Evolutionary conservation across 164 flowering plant species (phyloP), one percentile per base, ranked within the genome.

Genomic region (Cinnamomum micranthum): DNA sequence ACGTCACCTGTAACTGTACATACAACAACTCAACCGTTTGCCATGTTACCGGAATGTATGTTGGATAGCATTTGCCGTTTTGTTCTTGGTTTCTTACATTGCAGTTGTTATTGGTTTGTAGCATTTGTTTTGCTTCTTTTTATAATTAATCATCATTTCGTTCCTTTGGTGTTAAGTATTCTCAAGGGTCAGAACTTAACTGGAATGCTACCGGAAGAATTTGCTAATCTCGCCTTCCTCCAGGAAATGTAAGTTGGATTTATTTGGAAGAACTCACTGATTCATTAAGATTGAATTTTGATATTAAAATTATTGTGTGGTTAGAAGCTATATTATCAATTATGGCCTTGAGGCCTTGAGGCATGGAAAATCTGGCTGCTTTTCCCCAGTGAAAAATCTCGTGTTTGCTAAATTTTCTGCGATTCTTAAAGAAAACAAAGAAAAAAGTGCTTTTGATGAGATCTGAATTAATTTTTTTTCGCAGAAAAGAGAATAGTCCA

Each of bases 161-260:
- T 76, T 68, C 27, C n/a, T 59, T 67, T 67, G 20, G 33, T 6
- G 72, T 59, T 27, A 89, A 94, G 98, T 52, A 68, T 33, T 81
- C 80, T 92, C 71, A 90, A 87, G 82, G 81, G 84, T 68, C 77
- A 86, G 12, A 88, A 86, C 79, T 76, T 92, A 68, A 76, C 85
- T 41, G 97, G 97, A 76, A 67, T 27, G 23, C 17, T 92, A 28
- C 94, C 97, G 4, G 79, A 35, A 15, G 97, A 92, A 73, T 87
- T 94, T 67, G 86, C 79, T 20, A 81, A 86, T 71, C 92, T 92
- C 66, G 77, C 85, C 60, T 55, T 66, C 68, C 86, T 94, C 70
- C 60, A 23, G 69, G 84, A 80, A 74, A 22, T 94, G 98, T 94
- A 82, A 89, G 97, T 80, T 27, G 33, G 59, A 17, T 55, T 20